These are phyloP conservation scores for Hygrocybe coccinea DNA, from an alignment of 768 basidiomycete genomes.

Conservation along the genomic window DNA sequence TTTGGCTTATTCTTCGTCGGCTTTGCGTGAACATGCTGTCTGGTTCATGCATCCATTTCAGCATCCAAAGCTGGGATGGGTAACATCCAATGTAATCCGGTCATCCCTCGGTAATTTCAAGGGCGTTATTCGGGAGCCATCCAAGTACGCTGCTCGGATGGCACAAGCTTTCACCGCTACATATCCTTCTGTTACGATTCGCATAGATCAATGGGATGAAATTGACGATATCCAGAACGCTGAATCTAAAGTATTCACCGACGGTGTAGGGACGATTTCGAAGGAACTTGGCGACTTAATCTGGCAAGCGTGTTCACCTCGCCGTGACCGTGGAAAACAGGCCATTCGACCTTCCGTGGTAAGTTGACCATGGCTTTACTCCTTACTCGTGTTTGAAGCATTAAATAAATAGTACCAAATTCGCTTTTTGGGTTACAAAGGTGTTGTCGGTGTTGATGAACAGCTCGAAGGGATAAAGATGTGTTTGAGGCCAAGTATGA, in stretches of 20 bases:
- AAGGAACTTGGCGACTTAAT: constrained; percentile 51
- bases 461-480: constrained; percentile 58
- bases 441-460: constrained; percentile 66
- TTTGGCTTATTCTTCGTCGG: constrained; percentile 75
- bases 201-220: constrained; percentile 54
- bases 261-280: constrained; percentile 80
- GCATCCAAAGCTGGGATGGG: constrained; percentile 35
- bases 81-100: constrained; percentile 60
- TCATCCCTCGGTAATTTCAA: constrained; percentile 63
- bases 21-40: constrained; percentile 73
- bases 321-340: constrained; percentile 29
- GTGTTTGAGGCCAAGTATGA: constrained; percentile 69
- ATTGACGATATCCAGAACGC: constrained; percentile 52
- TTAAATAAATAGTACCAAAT: constrained; percentile 57
- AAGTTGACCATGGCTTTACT: constrained; percentile 21
- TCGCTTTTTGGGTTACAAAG: constrained; percentile 80
- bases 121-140: constrained; percentile 50
- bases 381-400: constrained; percentile 5
- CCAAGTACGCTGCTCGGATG: constrained; percentile 78
- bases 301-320: constrained; percentile 47
- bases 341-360: constrained; percentile 57
- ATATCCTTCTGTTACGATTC: constrained; percentile 61
- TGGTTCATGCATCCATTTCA: constrained; percentile 74
- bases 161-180: constrained; percentile 84
- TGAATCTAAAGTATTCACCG: constrained; percentile 50